These are phyloP conservation scores for Aspergillus oerlinghausenensis DNA, from an alignment of 2,329 filamentous ascomycete genomes.

Conservation along the genomic window DNA sequence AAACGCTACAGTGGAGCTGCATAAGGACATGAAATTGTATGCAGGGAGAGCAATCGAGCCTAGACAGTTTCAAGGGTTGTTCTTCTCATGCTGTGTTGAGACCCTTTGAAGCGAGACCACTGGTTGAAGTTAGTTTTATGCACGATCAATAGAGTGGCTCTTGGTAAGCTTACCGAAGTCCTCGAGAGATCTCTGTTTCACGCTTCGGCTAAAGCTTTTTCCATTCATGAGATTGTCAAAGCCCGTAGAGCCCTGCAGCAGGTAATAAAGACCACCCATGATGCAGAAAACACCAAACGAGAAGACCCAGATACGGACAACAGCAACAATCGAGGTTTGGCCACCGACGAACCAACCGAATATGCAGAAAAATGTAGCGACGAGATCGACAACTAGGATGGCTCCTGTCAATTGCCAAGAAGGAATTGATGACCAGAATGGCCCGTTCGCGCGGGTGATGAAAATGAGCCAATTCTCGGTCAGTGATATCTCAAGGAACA, in stretches of 20 bases:
- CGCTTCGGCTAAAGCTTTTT: conserved; percentile 73
- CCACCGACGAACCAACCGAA: conserved; percentile 75
- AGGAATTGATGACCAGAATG: conserved; percentile 85
- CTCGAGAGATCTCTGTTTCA: conserved; percentile 77
- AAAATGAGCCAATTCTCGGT: conserved; percentile 97
- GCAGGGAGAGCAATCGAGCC: not conserved
- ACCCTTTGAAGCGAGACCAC: conserved; percentile 87
- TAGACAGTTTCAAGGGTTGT: conserved; percentile 26
- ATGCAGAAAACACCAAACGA: conserved; percentile 85
- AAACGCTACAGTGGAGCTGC: not conserved
- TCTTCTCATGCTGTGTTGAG: conserved; percentile 89
- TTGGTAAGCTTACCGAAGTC: conserved; percentile 69
- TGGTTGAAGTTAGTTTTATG: conserved; percentile 50
- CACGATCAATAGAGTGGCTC: not conserved
- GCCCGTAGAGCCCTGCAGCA: conserved; percentile 72
- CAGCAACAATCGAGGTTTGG: conserved; percentile 72
- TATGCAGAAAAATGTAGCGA: conserved; percentile 79
- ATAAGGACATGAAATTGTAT: not conserved
- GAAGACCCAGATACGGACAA: conserved; percentile 87
- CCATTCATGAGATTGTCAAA: conserved; percentile 95
- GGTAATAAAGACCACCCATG: conserved; percentile 73
- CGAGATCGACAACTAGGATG: conserved; percentile 73
- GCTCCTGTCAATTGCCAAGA: conserved; percentile 79
- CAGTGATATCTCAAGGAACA: conserved; percentile 86
- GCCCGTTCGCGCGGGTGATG: conserved; percentile 88